These are phyloP conservation scores for Aristolochia fimbriata DNA, from an alignment of 164 flowering plant genomes.

Conservation along the genomic window DNA sequence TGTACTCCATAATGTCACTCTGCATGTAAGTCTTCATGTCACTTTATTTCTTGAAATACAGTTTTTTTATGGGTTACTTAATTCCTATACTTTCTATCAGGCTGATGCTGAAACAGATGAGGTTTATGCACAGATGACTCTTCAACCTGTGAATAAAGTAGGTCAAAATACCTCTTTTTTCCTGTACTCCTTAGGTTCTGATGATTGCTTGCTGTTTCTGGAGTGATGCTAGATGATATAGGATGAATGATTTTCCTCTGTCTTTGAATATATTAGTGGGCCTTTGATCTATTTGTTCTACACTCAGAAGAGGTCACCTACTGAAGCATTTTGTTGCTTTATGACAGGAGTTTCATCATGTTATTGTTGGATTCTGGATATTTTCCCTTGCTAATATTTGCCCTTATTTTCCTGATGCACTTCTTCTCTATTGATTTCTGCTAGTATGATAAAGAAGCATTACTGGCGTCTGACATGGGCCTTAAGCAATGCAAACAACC, in stretches of 20 bases:
- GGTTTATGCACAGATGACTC: slow-evolving; percentile 96
- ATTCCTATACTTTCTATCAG: slow-evolving; percentile 22
- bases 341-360: too few species aligned
- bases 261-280: not conserved
- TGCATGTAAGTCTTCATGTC: slow-evolving; percentile 43
- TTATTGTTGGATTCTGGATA: not conserved
- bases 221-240: too few species aligned
- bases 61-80: slow-evolving; percentile 3
- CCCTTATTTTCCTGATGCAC: not conserved
- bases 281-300: not conserved
- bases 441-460: slow-evolving; percentile 79
- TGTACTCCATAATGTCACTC: slow-evolving; percentile 78
- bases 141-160: slow-evolving; percentile 90
- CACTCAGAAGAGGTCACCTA: not conserved
- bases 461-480: slow-evolving; percentile 80
- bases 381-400: not conserved
- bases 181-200: too few species aligned
- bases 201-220: too few species aligned
- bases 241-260: not conserved
- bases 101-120: slow-evolving; percentile 96
- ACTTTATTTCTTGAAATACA: not conserved
- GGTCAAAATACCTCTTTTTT: slow-evolving; percentile 4
- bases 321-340: too few species aligned
- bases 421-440: slow-evolving; percentile 4
- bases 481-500: slow-evolving; percentile 87